phyloP scores from a whole-genome alignment of 768 basidiomycete genomes.

The Candolleomyces eurysporus region DNA sequence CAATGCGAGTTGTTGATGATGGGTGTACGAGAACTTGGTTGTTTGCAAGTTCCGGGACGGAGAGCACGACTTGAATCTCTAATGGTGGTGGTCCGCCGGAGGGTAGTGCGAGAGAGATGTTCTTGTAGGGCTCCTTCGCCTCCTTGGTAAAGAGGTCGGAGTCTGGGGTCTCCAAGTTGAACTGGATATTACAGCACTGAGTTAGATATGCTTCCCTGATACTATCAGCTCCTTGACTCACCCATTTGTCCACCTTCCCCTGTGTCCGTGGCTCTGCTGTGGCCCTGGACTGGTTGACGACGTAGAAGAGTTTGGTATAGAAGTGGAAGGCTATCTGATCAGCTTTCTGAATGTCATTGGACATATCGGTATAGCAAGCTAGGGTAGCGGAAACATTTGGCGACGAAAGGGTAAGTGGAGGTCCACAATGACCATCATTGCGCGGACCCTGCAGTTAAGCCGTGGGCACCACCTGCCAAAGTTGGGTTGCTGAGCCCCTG shows the following conservation, averaged over 20 bases:
- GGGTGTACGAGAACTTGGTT: slow-evolving; percentile 74
- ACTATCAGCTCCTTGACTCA: slow-evolving; percentile 32
- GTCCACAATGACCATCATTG: no score
- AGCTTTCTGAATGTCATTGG: slow-evolving; percentile 55
- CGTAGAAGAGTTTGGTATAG: slow-evolving; percentile 78
- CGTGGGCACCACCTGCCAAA: no score
- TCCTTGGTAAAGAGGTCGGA: slow-evolving; percentile 15
- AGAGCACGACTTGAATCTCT: slow-evolving; percentile 57
- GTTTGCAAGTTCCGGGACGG: slow-evolving; percentile 63
- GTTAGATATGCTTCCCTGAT: neutral
- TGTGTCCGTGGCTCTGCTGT: slow-evolving; percentile 43
- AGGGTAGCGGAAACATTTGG: neutral
- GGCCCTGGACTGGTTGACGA: slow-evolving; percentile 72
- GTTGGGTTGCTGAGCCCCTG: no score
- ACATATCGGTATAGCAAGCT: slow-evolving; percentile 23
- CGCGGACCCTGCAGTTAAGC: no score
- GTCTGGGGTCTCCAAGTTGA: slow-evolving; percentile 17
- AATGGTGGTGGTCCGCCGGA: slow-evolving; percentile 43
- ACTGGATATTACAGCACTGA: neutral
- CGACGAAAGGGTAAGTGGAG: no score
- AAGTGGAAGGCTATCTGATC: slow-evolving; percentile 86
- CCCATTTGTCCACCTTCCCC: slow-evolving; percentile 79
- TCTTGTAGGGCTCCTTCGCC: slow-evolving; percentile 12
- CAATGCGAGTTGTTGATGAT: slow-evolving; percentile 58
- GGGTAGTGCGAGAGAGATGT: slow-evolving; percentile 36